Conservation (phyloP, 2,329 filamentous ascomycete genomes). For the Ophiostoma perfectum region DNA sequence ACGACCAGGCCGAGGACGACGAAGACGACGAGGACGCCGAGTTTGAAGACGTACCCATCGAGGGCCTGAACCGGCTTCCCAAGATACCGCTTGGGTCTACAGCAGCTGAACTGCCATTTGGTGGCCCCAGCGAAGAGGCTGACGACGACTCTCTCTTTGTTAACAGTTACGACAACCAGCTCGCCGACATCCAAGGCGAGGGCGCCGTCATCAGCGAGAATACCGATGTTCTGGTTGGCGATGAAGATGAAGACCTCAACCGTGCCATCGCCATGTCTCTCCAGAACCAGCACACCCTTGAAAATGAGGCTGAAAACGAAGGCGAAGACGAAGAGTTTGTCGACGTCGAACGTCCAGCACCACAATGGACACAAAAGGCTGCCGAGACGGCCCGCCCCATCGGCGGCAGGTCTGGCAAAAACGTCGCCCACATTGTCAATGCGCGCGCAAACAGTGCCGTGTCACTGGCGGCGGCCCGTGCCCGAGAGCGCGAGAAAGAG, state of each 20-base stretch:
- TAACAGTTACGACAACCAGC: slow-evolving; percentile 30
- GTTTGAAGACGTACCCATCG: slow-evolving; percentile 90
- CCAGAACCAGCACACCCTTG: slow-evolving; percentile 52
- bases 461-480: not conserved
- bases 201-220: not conserved
- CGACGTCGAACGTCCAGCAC: slow-evolving; percentile 47
- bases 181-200: slow-evolving; percentile 10
- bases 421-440: slow-evolving; percentile 70
- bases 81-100: slow-evolving; percentile 41
- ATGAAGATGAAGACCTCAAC: slow-evolving; percentile 60
- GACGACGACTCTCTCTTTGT: slow-evolving; percentile 56
- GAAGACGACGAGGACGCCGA: slow-evolving; percentile 51
- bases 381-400: slow-evolving; percentile 49
- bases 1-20: slow-evolving; percentile 61
- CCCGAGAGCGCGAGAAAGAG: not conserved
- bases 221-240: slow-evolving; percentile 33
- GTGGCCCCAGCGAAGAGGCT: slow-evolving; percentile 31
- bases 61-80: slow-evolving; percentile 78
- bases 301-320: slow-evolving; percentile 36
- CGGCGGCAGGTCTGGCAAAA: slow-evolving; percentile 47
- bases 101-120: slow-evolving; percentile 23
- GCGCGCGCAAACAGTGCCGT: slow-evolving; percentile 62
- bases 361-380: slow-evolving; percentile 53
- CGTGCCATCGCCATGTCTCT: slow-evolving; percentile 82
- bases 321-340: slow-evolving; percentile 34